Percentiles rank a stretch among this genome's conserved stretches.
phyloP scores from a whole-genome alignment of 306 rosid genomes.

The Acmispon strigosus region DNA sequence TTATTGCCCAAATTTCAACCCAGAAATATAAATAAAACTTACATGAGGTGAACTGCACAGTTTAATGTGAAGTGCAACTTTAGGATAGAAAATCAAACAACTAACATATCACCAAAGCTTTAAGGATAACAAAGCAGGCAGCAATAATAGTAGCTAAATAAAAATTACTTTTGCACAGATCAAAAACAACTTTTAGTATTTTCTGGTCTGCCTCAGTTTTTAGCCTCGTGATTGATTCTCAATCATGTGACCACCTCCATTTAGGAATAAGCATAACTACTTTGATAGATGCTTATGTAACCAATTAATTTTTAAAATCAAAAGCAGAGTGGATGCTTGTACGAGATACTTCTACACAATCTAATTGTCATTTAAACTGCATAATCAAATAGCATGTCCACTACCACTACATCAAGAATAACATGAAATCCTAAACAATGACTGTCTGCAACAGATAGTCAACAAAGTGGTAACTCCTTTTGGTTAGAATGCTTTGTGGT shows the following conservation, averaged over 20 bases:
- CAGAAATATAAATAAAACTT: neutral
- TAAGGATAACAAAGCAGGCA: neutral
- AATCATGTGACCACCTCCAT: neutral
- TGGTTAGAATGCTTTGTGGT: neutral
- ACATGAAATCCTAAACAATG: neutral
- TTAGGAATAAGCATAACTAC: neutral
- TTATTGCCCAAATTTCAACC: neutral
- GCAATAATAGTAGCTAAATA: neutral
- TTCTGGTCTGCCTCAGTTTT: neutral
- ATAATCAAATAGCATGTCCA: neutral
- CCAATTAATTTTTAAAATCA: neutral
- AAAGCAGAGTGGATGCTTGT: neutral
- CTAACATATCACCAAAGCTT: neutral
- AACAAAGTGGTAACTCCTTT: conserved; percentile 8
- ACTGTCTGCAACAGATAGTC: neutral
- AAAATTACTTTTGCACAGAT: neutral
- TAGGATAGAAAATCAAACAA: neutral
- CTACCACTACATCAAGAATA: neutral
- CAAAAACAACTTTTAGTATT: neutral
- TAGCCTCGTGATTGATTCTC: neutral
- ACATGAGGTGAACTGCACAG: neutral
- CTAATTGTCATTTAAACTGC: neutral
- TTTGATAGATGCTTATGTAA: neutral
- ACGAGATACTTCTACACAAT: neutral
- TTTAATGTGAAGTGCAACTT: neutral